A percentile compares a stretch with the other conserved stretches of the same genome.
Evolutionary conservation across 345 rosid species (phyloP).

Genomic region (Cardamine occulta): DNA sequence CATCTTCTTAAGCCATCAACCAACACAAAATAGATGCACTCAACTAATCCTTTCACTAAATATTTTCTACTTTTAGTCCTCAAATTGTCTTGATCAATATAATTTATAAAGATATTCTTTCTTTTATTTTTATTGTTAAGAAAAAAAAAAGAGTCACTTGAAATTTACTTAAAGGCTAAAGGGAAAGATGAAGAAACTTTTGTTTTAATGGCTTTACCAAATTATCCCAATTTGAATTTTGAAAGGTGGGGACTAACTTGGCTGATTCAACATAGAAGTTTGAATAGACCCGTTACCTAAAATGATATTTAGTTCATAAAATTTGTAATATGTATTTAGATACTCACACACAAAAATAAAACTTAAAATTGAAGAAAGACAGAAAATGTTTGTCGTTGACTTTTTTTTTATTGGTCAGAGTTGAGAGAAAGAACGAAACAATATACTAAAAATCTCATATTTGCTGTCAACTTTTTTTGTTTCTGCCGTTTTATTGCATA

Average conservation of each 20-base stretch:
- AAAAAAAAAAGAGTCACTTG: not conserved
- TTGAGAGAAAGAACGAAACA: not conserved
- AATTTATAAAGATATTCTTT: not conserved
- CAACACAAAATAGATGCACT: not conserved
- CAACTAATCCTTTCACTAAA: not conserved
- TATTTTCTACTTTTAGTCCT: not conserved
- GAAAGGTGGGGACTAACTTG: constrained; percentile 38
- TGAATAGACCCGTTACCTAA: constrained; percentile 40
- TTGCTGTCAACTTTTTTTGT: not conserved
- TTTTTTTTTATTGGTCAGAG: constrained; percentile 15
- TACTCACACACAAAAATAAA: not conserved
- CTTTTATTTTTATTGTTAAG: not conserved
- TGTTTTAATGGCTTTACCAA: constrained; percentile 27
- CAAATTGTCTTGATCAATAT: not conserved
- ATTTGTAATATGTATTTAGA: constrained; percentile 16
- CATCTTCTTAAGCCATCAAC: not conserved
- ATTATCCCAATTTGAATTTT: constrained; percentile 32
- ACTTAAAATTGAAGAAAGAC: constrained; percentile 22
- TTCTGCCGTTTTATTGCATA: constrained; percentile 20
- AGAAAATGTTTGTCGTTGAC: constrained; percentile 28
- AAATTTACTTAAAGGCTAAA: constrained; percentile 20
- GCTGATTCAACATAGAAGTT: not conserved
- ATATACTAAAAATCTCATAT: not conserved
- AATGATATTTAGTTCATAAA: constrained; percentile 4
- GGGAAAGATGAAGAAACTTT: constrained; percentile 20